These are phyloP conservation scores for Geotrichum europaeum DNA, from an alignment of 1,139 yeast genomes.

Conservation along the genomic window DNA sequence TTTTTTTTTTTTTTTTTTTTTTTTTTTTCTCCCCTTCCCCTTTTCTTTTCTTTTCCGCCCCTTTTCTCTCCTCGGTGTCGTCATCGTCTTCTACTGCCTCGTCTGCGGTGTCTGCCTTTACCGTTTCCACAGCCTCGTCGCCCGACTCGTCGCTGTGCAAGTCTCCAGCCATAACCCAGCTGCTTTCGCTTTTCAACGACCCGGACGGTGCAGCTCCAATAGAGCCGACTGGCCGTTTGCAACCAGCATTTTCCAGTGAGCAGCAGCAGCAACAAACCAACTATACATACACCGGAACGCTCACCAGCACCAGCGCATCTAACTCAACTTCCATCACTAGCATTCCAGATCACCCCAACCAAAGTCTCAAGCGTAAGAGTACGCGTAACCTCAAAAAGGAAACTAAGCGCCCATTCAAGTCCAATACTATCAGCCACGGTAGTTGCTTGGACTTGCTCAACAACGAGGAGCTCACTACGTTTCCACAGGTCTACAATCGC, in stretches of 20 bases:
- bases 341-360: neutral
- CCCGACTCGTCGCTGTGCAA: neutral
- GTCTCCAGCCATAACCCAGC: neutral
- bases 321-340: neutral
- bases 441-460: constrained; percentile 9
- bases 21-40: neutral
- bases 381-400: neutral
- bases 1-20: neutral
- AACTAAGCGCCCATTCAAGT: neutral
- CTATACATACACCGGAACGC: neutral
- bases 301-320: neutral
- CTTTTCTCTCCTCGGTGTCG: neutral
- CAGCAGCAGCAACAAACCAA: neutral
- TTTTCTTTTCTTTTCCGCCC: neutral
- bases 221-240: neutral
- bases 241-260: neutral
- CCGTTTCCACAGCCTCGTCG: neutral
- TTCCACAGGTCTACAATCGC: constrained; percentile 14
- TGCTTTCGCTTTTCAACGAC: neutral
- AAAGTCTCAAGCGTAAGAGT: neutral
- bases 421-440: neutral
- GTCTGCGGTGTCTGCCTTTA: neutral
- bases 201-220: neutral
- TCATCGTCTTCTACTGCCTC: neutral
- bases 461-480: constrained; percentile 10